Evolutionary conservation across 129 eudicot species (phyloP).

Genomic region (Chrysanthemum lavandulifolium): DNA sequence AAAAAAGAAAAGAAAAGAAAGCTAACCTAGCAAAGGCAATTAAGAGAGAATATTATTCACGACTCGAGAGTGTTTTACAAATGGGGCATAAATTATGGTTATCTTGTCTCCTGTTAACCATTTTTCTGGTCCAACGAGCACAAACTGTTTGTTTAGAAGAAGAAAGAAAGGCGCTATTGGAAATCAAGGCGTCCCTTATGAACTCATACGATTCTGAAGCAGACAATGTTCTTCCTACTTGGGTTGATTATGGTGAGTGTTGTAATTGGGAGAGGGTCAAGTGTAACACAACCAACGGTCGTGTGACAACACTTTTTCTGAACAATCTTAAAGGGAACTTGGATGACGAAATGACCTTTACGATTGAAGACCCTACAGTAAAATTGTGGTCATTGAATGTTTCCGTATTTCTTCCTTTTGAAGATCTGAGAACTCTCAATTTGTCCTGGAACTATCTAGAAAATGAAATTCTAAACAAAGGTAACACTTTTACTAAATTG

Average conservation of each 20-base stretch:
- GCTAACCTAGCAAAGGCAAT: too few relatives aligned
- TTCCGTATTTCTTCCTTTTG: too few relatives aligned
- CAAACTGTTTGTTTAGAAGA: constrained; percentile 19
- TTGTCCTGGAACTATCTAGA: too few relatives aligned
- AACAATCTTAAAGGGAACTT: too few relatives aligned
- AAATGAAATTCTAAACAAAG: too few relatives aligned
- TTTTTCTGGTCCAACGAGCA: neutral
- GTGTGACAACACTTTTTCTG: neutral
- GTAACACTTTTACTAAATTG: too few relatives aligned
- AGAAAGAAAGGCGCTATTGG: constrained; percentile 12
- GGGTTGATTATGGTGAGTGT: constrained; percentile 20
- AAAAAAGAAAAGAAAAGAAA: too few relatives aligned
- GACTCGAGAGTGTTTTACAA: neutral
- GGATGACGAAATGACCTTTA: too few relatives aligned
- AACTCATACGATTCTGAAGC: neutral
- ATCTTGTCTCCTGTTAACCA: neutral
- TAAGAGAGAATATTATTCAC: too few relatives aligned
- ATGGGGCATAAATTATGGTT: constrained; percentile 3
- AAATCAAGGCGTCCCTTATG: constrained; percentile 13
- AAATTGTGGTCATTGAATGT: too few relatives aligned
- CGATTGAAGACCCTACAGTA: too few relatives aligned
- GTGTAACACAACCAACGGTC: neutral
- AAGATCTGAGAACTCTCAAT: too few relatives aligned
- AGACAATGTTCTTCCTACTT: neutral
- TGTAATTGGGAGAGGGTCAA: constrained; percentile 21